phyloP scores from a whole-genome alignment of 2,329 filamentous ascomycete genomes.

The Pyricularia grisea region DNA sequence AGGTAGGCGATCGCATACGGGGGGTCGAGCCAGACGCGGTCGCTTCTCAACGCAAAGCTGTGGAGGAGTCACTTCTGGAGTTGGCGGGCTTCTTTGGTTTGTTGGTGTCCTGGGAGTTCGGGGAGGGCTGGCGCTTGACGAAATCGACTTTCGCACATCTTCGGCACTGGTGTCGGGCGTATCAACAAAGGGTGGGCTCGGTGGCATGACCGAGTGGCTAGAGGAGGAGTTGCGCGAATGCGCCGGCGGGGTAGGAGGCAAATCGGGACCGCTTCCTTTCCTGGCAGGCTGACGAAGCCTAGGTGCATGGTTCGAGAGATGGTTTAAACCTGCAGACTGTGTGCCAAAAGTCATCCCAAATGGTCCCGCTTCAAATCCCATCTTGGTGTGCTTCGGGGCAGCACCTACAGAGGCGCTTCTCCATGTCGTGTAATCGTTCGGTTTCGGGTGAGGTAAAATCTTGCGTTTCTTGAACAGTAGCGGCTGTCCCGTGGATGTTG shows the following conservation, averaged over 20 bases:
- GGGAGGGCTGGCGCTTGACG: slow-evolving; percentile 7
- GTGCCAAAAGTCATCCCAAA: slow-evolving; percentile 15
- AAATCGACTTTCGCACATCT: slow-evolving; percentile 17
- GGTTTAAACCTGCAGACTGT: slow-evolving; percentile 24
- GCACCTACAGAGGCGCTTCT: slow-evolving; percentile 6
- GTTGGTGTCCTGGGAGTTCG: slow-evolving; percentile 49
- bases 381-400: slow-evolving; percentile 12
- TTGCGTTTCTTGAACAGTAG: slow-evolving; percentile 27
- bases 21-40: slow-evolving; percentile 33
- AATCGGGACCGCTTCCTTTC: slow-evolving; percentile 34
- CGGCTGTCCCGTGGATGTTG: slow-evolving; percentile 6
- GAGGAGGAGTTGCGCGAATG: slow-evolving; percentile 50
- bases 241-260: slow-evolving; percentile 54
- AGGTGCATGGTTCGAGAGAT: slow-evolving; percentile 17
- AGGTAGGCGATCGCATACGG: slow-evolving; percentile 34
- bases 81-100: slow-evolving; percentile 59
- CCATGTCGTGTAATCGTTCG: slow-evolving; percentile 12
- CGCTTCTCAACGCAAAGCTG: slow-evolving; percentile 29
- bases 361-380: slow-evolving; percentile 17
- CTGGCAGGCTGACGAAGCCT: slow-evolving; percentile 33
- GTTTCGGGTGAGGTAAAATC: slow-evolving; percentile 25
- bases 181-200: slow-evolving; percentile 29
- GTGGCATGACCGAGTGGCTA: slow-evolving; percentile 32
- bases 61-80: slow-evolving; percentile 67
- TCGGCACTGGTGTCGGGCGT: slow-evolving; percentile 28